Evolutionary conservation across 1,139 yeast genomes (phyloP).

Genomic region (Sugiyamaella xylanicola): DNA sequence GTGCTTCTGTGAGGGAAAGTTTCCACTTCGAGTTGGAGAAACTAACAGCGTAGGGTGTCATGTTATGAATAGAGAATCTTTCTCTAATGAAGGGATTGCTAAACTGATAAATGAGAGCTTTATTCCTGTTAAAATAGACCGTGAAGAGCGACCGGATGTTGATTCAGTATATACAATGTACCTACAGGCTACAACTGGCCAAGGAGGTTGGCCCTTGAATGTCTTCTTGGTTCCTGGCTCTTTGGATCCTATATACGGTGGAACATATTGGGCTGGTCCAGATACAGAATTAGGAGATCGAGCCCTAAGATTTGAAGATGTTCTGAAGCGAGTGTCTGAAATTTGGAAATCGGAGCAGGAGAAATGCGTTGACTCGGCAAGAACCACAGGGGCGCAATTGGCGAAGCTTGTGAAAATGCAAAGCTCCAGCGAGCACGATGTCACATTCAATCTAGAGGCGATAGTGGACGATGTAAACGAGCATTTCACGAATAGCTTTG

Average conservation of each 20-base stretch:
- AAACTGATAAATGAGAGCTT: slow-evolving; percentile 39
- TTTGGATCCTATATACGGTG: slow-evolving; percentile 44
- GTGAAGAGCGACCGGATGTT: slow-evolving; percentile 46
- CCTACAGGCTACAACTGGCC: slow-evolving; percentile 44
- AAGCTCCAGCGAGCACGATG: slow-evolving; percentile 30
- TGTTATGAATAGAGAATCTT: slow-evolving; percentile 44
- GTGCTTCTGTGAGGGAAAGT: too few relatives aligned
- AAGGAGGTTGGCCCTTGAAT: slow-evolving; percentile 49
- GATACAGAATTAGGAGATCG: slow-evolving; percentile 30
- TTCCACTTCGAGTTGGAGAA: too few relatives aligned
- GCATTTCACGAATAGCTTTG: slow-evolving; percentile 38
- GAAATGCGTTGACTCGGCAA: slow-evolving; percentile 35
- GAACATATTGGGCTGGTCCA: slow-evolving; percentile 46
- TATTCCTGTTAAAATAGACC: slow-evolving; percentile 44
- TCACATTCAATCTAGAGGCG: slow-evolving; percentile 27
- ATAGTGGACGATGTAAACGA: slow-evolving; percentile 33
- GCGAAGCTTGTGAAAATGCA: slow-evolving; percentile 35
- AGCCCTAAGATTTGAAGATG: slow-evolving; percentile 34
- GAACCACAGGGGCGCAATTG: slow-evolving; percentile 30
- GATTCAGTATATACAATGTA: slow-evolving; percentile 46
- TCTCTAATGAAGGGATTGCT: slow-evolving; percentile 38
- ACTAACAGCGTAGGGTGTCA: slow-evolving; percentile 38
- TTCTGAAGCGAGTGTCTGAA: slow-evolving; percentile 35
- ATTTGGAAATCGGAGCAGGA: slow-evolving; percentile 38
- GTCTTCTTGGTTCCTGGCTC: slow-evolving; percentile 44